Percentiles rank a stretch among this genome's conserved stretches.
Evolutionary conservation across 108 stramenopile genomes (phyloP).

Genomic region (Schizochytrium sp.): DNA sequence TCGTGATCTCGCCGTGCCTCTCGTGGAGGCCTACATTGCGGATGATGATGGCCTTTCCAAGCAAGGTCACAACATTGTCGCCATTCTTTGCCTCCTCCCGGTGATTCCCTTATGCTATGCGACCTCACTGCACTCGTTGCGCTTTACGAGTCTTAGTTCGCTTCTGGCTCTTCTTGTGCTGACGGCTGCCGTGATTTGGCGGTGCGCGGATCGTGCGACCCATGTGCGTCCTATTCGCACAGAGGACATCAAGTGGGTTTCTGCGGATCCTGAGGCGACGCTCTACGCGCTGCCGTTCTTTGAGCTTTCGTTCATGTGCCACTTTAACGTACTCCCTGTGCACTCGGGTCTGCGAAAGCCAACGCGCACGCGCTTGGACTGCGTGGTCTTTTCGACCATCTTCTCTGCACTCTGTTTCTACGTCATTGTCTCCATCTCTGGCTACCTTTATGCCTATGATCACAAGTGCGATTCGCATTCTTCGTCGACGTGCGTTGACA

Average conservation of each 20-base stretch:
- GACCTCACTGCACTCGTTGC: neutral
- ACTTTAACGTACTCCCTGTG: neutral
- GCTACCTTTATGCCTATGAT: neutral
- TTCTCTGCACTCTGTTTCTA: neutral
- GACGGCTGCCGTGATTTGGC: neutral
- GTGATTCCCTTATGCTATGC: neutral
- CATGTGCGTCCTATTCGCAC: neutral
- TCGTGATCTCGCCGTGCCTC: neutral
- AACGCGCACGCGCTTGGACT: neutral
- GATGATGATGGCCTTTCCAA: neutral
- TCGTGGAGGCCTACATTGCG: neutral
- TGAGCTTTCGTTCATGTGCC: neutral
- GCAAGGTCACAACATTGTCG: neutral
- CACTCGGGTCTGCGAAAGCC: slow-evolving; percentile 5
- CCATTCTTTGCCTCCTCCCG: neutral
- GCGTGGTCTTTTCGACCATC: neutral
- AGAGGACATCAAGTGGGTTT: neutral
- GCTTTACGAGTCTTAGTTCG: neutral
- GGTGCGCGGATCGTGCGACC: neutral
- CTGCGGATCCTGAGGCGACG: neutral
- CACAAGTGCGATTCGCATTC: neutral
- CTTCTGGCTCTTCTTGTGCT: neutral
- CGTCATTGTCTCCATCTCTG: neutral
- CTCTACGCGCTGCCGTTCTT: neutral
- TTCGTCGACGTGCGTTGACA: neutral